Evolutionary conservation across 2,329 filamentous ascomycete species (phyloP).

Genomic region (Nannizziopsis arthrosporioides): DNA sequence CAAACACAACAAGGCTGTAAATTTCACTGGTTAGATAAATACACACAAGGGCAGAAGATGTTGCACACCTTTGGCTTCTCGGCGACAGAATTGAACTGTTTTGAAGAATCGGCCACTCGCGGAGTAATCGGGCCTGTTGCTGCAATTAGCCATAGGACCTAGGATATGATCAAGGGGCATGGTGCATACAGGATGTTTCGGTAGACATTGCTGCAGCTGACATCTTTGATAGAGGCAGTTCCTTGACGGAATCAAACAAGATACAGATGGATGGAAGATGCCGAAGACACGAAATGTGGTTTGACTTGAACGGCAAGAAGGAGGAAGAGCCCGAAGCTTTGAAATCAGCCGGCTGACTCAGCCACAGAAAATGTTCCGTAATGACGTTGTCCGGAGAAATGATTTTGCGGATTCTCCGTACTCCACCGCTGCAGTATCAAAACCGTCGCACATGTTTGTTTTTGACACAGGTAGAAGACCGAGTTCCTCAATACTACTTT

Average conservation of each 20-base stretch:
- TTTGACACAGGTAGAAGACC: too few relatives aligned
- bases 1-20: conserved; percentile 89
- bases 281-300: neutral
- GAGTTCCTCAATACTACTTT: too few relatives aligned
- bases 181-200: neutral
- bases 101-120: conserved; percentile 6
- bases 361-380: too few relatives aligned
- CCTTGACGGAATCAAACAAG: neutral
- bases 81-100: neutral
- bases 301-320: too few relatives aligned
- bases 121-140: neutral
- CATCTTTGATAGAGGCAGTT: neutral
- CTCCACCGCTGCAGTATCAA: too few relatives aligned
- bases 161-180: neutral
- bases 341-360: too few relatives aligned
- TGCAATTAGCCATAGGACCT: neutral
- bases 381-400: too few relatives aligned
- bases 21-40: neutral
- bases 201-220: conserved; percentile 1
- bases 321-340: too few relatives aligned
- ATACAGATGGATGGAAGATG: neutral
- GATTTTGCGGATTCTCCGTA: too few relatives aligned
- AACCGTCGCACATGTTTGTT: too few relatives aligned
- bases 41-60: neutral
- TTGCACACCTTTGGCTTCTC: conserved; percentile 8